Evolutionary conservation across 2,329 filamentous ascomycete genomes (phyloP).

Genomic region (Ophiostoma sp.): DNA sequence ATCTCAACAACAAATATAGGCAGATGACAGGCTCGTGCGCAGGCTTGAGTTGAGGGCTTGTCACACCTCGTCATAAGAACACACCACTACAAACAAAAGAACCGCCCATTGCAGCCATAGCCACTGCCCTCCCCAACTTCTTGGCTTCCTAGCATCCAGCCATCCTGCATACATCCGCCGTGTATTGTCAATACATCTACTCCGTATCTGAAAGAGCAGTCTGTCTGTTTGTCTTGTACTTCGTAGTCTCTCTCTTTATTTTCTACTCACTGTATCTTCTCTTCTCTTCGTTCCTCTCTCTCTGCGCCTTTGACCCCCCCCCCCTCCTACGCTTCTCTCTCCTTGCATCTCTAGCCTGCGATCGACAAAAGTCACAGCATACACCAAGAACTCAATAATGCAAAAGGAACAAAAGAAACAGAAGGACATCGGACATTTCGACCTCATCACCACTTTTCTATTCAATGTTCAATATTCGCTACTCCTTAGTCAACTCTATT

Average conservation of each 20-base stretch:
- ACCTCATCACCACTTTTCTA: neutral
- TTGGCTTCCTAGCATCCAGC: neutral
- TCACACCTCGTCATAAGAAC: neutral
- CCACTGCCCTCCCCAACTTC: neutral
- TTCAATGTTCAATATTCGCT: neutral
- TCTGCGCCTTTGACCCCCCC: neutral
- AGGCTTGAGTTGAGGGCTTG: neutral
- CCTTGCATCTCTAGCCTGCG: constrained; percentile 1
- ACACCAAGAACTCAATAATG: neutral
- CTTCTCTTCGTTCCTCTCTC: neutral
- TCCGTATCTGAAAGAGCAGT: no score
- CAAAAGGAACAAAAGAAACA: constrained; percentile 7
- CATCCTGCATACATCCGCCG: neutral
- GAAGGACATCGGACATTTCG: neutral
- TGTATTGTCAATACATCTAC: neutral
- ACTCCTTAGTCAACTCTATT: neutral
- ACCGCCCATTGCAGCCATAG: neutral
- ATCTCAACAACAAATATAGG: no score
- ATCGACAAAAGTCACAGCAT: neutral
- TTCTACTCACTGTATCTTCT: neutral
- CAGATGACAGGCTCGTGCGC: neutral
- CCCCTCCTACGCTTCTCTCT: neutral
- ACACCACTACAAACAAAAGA: neutral
- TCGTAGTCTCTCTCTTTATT: neutral
- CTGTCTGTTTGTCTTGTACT: neutral